A percentile compares a stretch with the other conserved stretches of the same genome.
phyloP scores from a whole-genome alignment of 1,284 basidiomycete genomes.

The Papiliotrema terrestris region DNA sequence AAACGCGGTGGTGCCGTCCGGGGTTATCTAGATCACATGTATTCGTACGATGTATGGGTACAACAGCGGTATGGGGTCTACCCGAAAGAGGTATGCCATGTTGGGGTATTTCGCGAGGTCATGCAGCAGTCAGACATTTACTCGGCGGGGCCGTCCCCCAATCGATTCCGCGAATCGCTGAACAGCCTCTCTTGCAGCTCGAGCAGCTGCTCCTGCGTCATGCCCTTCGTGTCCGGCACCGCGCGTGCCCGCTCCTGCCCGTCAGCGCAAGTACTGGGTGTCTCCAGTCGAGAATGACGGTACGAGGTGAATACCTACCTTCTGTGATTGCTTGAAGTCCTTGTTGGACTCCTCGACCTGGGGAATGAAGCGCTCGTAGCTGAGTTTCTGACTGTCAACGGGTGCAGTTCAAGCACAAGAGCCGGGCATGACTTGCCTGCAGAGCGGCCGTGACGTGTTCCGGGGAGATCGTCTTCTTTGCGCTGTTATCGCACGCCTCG shows the following conservation, averaged over 20 bases:
- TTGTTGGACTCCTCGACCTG: slow-evolving; percentile 96
- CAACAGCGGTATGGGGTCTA: background rate
- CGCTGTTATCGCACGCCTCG: slow-evolving; percentile 94
- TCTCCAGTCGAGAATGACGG: too few relatives aligned
- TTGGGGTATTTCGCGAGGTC: slow-evolving; percentile 12
- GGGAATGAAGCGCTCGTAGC: slow-evolving; percentile 86
- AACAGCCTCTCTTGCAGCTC: slow-evolving; percentile 87
- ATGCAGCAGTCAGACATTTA: slow-evolving; percentile 22
- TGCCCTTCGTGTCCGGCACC: slow-evolving; percentile 82
- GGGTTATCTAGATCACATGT: background rate
- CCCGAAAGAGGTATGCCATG: background rate
- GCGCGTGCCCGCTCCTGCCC: slow-evolving; percentile 60
- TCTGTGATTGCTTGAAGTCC: slow-evolving; percentile 49
- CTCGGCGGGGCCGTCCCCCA: slow-evolving; percentile 31
- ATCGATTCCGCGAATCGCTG: slow-evolving; percentile 67
- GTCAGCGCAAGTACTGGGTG: background rate
- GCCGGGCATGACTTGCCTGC: slow-evolving; percentile 57
- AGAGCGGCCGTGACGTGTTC: slow-evolving; percentile 93
- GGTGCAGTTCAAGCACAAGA: background rate
- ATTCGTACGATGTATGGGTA: background rate
- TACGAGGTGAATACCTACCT: slow-evolving; percentile 16
- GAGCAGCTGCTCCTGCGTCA: slow-evolving; percentile 85
- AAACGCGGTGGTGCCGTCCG: too few relatives aligned
- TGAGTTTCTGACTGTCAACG: slow-evolving; percentile 53
- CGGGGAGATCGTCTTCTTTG: slow-evolving; percentile 99